Conservation (phyloP, 805 yeast genomes). For the Candida hungchunana region DNA sequence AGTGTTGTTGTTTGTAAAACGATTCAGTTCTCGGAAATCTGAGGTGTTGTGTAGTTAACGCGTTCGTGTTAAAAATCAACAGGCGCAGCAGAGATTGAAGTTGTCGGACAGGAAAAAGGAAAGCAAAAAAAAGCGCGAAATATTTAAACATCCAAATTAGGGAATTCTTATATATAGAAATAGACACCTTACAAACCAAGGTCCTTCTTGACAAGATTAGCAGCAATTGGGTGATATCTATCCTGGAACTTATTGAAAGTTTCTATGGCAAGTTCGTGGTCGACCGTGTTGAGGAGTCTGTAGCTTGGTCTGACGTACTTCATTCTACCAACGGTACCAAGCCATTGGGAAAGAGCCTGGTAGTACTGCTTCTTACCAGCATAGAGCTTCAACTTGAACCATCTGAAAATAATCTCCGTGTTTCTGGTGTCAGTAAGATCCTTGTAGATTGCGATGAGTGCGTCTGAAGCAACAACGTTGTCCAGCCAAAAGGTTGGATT, state of each 20-base stretch:
- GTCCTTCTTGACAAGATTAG: slow-evolving; percentile 79
- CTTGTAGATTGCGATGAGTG: slow-evolving; percentile 35
- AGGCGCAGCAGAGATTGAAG: too few relatives aligned
- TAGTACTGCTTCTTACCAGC: slow-evolving; percentile 46
- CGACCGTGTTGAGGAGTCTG: slow-evolving; percentile 57
- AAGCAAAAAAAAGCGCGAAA: too few relatives aligned
- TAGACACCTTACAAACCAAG: slow-evolving; percentile 37
- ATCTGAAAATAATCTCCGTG: slow-evolving; percentile 78
- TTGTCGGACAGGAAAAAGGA: too few relatives aligned
- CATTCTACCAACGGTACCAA: slow-evolving; percentile 92
- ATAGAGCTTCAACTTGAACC: slow-evolving; percentile 62
- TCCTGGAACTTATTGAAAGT: slow-evolving; percentile 59
- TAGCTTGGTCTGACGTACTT: slow-evolving; percentile 89
- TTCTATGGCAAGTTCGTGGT: slow-evolving; percentile 56
- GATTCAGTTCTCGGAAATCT: too few relatives aligned
- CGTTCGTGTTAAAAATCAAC: too few relatives aligned
- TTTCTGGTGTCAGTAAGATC: slow-evolving; percentile 49
- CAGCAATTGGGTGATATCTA: slow-evolving; percentile 82
- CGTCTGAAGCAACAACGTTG: slow-evolving; percentile 31
- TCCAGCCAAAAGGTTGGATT: slow-evolving; percentile 34
- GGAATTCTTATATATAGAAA: not conserved
- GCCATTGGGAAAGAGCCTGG: slow-evolving; percentile 67
- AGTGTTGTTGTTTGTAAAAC: too few relatives aligned
- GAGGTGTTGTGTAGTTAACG: not conserved
- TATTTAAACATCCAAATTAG: not conserved